These are phyloP conservation scores for Ambrosia artemisiifolia DNA, from an alignment of 129 eudicot genomes.

Conservation along the genomic window DNA sequence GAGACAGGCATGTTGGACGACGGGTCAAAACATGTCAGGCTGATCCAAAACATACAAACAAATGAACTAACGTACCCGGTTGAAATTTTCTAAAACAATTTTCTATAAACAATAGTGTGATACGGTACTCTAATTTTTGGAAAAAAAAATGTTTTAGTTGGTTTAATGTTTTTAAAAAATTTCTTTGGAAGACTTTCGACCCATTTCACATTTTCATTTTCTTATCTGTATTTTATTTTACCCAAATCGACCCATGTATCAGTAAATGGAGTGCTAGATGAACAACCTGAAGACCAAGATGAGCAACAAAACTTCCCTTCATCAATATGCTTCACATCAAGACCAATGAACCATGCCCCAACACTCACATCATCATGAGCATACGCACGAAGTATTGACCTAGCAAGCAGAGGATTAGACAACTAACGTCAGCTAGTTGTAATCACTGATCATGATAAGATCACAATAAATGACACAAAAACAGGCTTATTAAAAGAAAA, in stretches of 20 bases:
- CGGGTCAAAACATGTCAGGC: neutral
- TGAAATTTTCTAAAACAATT: neutral
- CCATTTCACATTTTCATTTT: neutral
- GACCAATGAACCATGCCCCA: conserved; percentile 91
- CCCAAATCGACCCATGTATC: neutral
- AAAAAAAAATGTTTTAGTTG: neutral
- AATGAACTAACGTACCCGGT: too few species aligned
- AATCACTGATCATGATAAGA: neutral
- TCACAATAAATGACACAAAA: neutral
- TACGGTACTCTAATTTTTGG: neutral
- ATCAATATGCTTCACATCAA: conserved; percentile 70
- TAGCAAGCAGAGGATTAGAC: conserved; percentile 25
- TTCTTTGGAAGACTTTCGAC: neutral
- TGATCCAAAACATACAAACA: neutral
- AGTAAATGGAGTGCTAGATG: conserved; percentile 2
- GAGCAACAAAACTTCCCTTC: conserved; percentile 92
- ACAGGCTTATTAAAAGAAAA: neutral
- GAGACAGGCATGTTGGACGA: neutral
- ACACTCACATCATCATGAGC: conserved; percentile 87
- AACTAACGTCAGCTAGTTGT: conserved; percentile 4
- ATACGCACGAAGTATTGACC: conserved; percentile 67
- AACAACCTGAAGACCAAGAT: conserved; percentile 70
- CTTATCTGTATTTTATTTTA: neutral
- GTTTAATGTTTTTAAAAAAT: neutral
- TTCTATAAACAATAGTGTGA: too few species aligned